phyloP scores from a whole-genome alignment of 139 green algal genomes.

The Coccomyxa sp. region DNA sequence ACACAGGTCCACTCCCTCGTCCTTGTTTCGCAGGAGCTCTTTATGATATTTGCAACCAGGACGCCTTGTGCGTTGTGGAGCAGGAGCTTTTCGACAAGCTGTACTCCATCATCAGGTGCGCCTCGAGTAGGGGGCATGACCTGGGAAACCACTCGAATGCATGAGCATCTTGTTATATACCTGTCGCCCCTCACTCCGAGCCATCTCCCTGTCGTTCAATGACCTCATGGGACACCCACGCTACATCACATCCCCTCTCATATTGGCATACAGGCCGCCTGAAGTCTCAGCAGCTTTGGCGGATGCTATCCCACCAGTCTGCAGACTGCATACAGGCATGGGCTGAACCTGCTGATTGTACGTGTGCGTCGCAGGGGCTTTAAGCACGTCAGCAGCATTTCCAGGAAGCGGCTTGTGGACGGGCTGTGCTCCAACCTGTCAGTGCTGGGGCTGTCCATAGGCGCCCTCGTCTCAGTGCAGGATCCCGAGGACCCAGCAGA shows the following conservation, averaged over 20 bases:
- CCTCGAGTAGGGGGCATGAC: neutral
- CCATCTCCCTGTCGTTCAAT: too few species aligned
- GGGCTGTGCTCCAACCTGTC: conserved; percentile 52
- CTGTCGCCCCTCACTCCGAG: too few species aligned
- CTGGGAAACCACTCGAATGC: too few species aligned
- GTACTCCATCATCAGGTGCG: conserved; percentile 33
- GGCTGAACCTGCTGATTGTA: too few species aligned
- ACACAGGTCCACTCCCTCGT: neutral
- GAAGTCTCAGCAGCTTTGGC: too few species aligned
- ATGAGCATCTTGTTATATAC: conserved; percentile 1
- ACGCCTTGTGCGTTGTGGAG: conserved; percentile 44
- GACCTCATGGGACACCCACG: too few species aligned
- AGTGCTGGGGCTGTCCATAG: conserved; percentile 49
- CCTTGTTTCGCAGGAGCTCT: conserved; percentile 29
- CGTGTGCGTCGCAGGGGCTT: conserved; percentile 20
- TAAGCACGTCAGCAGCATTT: neutral
- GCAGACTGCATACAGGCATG: too few species aligned
- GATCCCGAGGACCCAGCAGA: neutral
- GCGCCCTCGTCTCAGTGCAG: conserved; percentile 10
- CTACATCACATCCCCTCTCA: too few species aligned
- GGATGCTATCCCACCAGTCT: neutral
- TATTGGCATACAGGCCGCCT: too few species aligned
- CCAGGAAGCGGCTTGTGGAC: conserved; percentile 24
- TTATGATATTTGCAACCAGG: conserved; percentile 49
- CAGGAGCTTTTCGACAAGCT: conserved; percentile 49